Percentiles rank a stretch among this genome's conserved stretches.
phyloP scores from a whole-genome alignment of 1,284 basidiomycete species.

The Pterula multifida region DNA sequence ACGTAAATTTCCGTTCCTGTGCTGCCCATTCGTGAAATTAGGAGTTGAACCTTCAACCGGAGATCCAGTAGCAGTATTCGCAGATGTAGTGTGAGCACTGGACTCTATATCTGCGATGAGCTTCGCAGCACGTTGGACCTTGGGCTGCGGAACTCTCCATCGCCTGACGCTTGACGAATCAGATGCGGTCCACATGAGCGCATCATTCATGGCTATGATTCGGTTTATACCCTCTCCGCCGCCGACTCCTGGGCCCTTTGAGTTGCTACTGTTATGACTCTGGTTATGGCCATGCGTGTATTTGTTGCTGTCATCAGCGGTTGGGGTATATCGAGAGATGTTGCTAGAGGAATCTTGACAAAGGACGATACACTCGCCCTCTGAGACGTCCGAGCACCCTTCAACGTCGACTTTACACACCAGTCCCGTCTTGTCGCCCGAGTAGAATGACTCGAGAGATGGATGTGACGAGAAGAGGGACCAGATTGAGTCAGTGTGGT shows the following conservation, averaged over 20 bases:
- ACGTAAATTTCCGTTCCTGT: too few relatives aligned
- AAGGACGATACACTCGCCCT: conserved; percentile 83
- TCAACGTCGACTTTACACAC: conserved; percentile 89
- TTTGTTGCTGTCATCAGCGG: too few relatives aligned
- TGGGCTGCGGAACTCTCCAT: conserved; percentile 58
- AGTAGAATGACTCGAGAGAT: conserved; percentile 87
- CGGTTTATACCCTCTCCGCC: conserved; percentile 68
- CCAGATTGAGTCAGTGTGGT: conserved; percentile 96
- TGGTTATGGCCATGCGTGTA: too few relatives aligned
- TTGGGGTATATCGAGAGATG: too few relatives aligned
- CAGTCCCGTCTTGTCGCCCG: conserved; percentile 84
- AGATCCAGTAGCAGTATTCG: too few relatives aligned
- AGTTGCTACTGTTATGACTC: too few relatives aligned
- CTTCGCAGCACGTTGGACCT: too few relatives aligned
- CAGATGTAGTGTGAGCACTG: too few relatives aligned
- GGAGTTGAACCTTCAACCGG: too few relatives aligned
- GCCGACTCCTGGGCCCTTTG: not conserved
- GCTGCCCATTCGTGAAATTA: too few relatives aligned
- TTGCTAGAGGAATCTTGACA: conserved; percentile 47
- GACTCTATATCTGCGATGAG: too few relatives aligned
- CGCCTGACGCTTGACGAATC: conserved; percentile 71
- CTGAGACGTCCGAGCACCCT: conserved; percentile 48
- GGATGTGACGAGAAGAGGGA: conserved; percentile 82
- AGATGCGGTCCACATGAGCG: conserved; percentile 85
- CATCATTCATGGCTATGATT: conserved; percentile 78